phyloP scores from a whole-genome alignment of 2,329 filamentous ascomycete genomes.

The Sclerotiophoma versabilis region DNA sequence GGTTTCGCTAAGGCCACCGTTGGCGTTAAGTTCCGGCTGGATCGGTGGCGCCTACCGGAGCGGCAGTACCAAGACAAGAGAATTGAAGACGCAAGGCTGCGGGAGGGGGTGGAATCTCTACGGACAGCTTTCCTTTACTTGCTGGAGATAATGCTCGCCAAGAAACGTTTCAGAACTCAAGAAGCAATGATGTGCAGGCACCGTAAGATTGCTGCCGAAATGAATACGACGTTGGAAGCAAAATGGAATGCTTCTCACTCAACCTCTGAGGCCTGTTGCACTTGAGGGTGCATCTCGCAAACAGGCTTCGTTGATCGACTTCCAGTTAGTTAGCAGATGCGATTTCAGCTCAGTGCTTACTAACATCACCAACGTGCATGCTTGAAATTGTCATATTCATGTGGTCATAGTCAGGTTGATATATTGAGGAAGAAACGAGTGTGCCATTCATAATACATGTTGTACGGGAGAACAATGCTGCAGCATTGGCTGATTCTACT shows the following conservation, averaged over 20 bases:
- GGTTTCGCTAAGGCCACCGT: constrained; percentile 47
- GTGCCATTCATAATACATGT: neutral
- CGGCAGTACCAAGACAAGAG: constrained; percentile 34
- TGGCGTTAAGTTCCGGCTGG: constrained; percentile 32
- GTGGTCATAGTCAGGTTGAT: neutral
- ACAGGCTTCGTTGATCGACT: neutral
- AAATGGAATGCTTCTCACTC: neutral
- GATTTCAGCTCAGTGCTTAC: constrained; percentile 10
- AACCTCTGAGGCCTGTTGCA: neutral
- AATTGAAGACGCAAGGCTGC: constrained; percentile 26
- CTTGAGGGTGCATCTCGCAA: neutral
- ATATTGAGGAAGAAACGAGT: neutral
- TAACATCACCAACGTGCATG: neutral
- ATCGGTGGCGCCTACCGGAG: constrained; percentile 32
- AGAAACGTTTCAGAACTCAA: constrained; percentile 36
- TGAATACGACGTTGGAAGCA: neutral
- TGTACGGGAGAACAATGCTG: neutral
- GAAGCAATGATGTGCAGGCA: constrained; percentile 32
- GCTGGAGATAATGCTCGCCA: constrained; percentile 18
- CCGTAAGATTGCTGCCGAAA: constrained; percentile 9
- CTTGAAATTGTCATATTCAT: neutral
- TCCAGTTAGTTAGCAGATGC: constrained; percentile 8
- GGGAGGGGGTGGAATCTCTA: constrained; percentile 17
- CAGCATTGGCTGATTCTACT: too few species aligned
- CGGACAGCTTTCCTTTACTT: constrained; percentile 28